These are phyloP conservation scores for Curvularia eragrostidis DNA, from an alignment of 2,329 filamentous ascomycete genomes.

Conservation along the genomic window DNA sequence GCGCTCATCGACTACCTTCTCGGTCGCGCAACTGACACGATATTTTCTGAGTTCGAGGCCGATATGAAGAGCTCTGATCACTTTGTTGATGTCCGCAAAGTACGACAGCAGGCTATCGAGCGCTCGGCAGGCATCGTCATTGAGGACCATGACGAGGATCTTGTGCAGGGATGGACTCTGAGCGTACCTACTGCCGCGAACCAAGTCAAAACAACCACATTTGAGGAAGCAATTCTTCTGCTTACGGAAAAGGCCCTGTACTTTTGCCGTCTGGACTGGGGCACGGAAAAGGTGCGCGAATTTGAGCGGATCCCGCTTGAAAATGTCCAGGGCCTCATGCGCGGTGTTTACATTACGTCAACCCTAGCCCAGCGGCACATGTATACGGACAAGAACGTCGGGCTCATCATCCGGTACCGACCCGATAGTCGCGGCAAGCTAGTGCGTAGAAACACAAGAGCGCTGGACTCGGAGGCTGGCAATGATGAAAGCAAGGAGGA, in stretches of 20 bases:
- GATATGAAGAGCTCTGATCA: constrained; percentile 94
- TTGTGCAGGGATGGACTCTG: constrained; percentile 89
- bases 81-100: constrained; percentile 81
- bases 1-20: constrained; percentile 93
- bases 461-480: constrained; percentile 62
- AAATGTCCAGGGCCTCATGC: constrained; percentile 74
- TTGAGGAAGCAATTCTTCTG: constrained; percentile 88
- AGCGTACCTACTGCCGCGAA: constrained; percentile 76
- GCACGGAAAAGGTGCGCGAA: constrained; percentile 88
- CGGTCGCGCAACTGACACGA: constrained; percentile 80
- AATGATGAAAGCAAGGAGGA: constrained; percentile 20
- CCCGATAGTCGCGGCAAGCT: constrained; percentile 74
- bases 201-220: constrained; percentile 69
- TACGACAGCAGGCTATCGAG: constrained; percentile 89
- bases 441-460: constrained; percentile 83
- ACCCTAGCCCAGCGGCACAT: constrained; percentile 79
- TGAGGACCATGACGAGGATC: constrained; percentile 75
- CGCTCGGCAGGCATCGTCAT: constrained; percentile 86
- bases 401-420: constrained; percentile 79
- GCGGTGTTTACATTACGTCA: constrained; percentile 89
- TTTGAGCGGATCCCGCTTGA: constrained; percentile 85
- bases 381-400: constrained; percentile 81
- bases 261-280: constrained; percentile 92
- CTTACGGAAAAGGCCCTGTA: constrained; percentile 87
- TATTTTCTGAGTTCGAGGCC: constrained; percentile 93